Evolutionary conservation across 179 eudicot species (phyloP), one percentile per base, ranked within the genome.

Genomic region (Actinidia arguta): DNA sequence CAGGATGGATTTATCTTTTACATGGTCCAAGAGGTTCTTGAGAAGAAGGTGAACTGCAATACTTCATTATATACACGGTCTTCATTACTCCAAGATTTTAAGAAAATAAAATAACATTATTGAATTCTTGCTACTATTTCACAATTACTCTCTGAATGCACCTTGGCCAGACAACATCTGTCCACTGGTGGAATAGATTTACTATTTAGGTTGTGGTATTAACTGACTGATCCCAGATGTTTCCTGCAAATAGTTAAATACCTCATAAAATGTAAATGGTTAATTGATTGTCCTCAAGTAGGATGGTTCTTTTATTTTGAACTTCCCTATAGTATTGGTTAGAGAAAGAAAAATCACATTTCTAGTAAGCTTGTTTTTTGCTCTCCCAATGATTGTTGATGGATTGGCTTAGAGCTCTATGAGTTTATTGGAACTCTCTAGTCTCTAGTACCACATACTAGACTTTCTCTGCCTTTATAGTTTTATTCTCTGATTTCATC

Each of bases 1-100:
- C 93, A 84, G 73, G 98, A 96, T 85, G 89, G 92, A 86, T 93
- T 83, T 78, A 78, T 86, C 92, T 93, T 77, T 87, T 96, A 82
- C 98, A 95, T 75, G 99, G 99, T 73, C 83, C 93, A 58, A 90
- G 95, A 80, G 99, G 99, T 54, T 90, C 95, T 63, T 98, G 99
- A 47, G 99, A 92, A 89, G 98, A 95, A 91, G 98, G 95, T 78
- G 94, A 96, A 84, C 87, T 70, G 18, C 14, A 20, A 51, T 16
- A 67, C 52, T 67, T 50, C 75, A 17, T 48, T 11, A 31, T 39
- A 55, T 56, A 20, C 39, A 20, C 4, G 58, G 17, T 74, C 59
- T 73, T 6, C 18, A 27, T 73, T 51, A 24, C 8, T 50, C 39
- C 62, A 51, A 51, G 27, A 55, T 58, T 11, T 42, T 27, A 54